Percentiles rank a stretch among this genome's conserved stretches.
These are phyloP conservation scores for Tulasnella calospora DNA, from an alignment of 768 basidiomycete species.

Conservation along the genomic window DNA sequence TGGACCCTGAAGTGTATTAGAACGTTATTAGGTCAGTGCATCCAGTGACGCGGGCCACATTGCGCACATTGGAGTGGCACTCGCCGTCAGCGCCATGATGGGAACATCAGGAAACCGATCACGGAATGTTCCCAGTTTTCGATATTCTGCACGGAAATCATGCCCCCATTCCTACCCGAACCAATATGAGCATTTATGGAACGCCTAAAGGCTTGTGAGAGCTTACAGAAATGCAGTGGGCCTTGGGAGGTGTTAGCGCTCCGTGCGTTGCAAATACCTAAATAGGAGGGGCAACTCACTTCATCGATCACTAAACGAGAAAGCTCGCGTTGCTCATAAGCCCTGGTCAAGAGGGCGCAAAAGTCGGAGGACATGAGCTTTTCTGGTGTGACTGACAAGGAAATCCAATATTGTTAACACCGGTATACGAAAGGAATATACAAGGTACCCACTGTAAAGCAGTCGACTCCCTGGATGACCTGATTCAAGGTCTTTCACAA, in stretches of 20 bases:
- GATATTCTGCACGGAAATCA: slow-evolving; percentile 70
- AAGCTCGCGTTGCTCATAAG: slow-evolving; percentile 54
- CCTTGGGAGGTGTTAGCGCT: slow-evolving; percentile 40
- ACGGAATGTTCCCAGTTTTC: slow-evolving; percentile 66
- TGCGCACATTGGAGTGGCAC: slow-evolving; percentile 63
- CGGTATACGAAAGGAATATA: background rate
- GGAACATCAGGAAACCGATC: slow-evolving; percentile 62
- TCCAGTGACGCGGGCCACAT: background rate
- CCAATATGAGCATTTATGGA: background rate
- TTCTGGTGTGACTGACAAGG: slow-evolving; percentile 61
- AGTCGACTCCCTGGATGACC: slow-evolving; percentile 56
- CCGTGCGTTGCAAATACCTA: background rate
- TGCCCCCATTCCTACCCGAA: slow-evolving; percentile 74
- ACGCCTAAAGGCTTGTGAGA: background rate
- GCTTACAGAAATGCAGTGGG: slow-evolving; percentile 72
- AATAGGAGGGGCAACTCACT: slow-evolving; percentile 39
- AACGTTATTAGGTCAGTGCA: background rate
- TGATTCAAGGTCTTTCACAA: slow-evolving; percentile 55
- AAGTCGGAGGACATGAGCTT: slow-evolving; percentile 57
- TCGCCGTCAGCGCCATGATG: slow-evolving; percentile 84
- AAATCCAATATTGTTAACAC: background rate
- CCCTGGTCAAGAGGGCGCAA: slow-evolving; percentile 44
- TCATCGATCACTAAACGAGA: slow-evolving; percentile 79
- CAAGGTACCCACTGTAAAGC: slow-evolving; percentile 56
- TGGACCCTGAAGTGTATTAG: slow-evolving; percentile 52